Conservation (phyloP, 2,329 filamentous ascomycete species). For the Microdochium bolleyi region DNA sequence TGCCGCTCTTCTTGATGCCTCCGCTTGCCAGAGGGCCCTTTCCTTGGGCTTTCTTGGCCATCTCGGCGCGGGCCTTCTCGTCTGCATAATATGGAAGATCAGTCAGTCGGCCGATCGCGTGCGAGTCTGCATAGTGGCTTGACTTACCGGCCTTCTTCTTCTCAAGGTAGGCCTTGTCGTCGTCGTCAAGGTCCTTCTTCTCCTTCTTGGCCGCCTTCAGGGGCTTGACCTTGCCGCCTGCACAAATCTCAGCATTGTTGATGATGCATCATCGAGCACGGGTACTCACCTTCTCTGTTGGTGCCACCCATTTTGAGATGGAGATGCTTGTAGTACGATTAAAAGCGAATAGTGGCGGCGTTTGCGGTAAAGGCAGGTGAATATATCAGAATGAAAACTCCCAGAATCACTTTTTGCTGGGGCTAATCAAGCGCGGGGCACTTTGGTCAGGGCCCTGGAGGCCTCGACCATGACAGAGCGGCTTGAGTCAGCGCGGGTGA, state of each 20-base stretch:
- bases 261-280: not conserved
- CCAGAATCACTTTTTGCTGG: not conserved
- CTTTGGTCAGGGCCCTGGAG: not conserved
- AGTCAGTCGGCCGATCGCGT: not conserved
- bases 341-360: slow-evolving; percentile 1
- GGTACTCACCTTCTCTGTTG: slow-evolving; percentile 53
- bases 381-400: not conserved
- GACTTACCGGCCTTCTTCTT: slow-evolving; percentile 77
- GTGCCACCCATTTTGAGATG: slow-evolving; percentile 51
- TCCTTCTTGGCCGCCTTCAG: slow-evolving; percentile 86
- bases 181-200: slow-evolving; percentile 75
- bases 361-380: not conserved
- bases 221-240: slow-evolving; percentile 77
- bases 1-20: slow-evolving; percentile 97
- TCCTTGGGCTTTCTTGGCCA: slow-evolving; percentile 73
- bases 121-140: not conserved
- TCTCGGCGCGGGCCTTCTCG: slow-evolving; percentile 76
- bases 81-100: slow-evolving; percentile 37
- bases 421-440: not conserved
- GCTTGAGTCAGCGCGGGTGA: too few species aligned
- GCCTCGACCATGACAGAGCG: not conserved
- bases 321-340: not conserved
- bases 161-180: slow-evolving; percentile 73
- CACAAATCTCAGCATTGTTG: not conserved
- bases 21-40: slow-evolving; percentile 86